phyloP scores from a whole-genome alignment of 73 alveolate genomes.

The Halteria grandinella region DNA sequence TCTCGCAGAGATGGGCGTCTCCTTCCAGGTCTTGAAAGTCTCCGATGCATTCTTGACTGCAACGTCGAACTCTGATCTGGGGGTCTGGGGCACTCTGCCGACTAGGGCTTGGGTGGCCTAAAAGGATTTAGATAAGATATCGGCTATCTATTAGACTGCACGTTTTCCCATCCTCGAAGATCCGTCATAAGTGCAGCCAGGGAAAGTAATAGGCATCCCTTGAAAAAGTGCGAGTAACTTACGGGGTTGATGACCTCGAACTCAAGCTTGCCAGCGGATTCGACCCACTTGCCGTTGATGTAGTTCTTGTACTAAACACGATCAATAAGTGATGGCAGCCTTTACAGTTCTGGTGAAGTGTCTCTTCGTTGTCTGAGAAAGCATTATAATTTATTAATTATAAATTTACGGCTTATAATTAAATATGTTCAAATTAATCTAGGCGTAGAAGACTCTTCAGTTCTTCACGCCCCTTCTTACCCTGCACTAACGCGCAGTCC shows the following conservation, averaged over 20 bases:
- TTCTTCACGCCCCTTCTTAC: no score
- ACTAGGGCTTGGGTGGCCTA: conserved; percentile 78
- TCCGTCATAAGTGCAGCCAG: no score
- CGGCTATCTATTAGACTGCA: no score
- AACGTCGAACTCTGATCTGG: conserved; percentile 77
- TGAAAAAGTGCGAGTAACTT: neutral
- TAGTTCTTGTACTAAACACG: conserved; percentile 60
- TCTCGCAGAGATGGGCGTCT: conserved; percentile 70
- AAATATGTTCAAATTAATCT: conserved; percentile 34
- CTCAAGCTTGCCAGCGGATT: conserved; percentile 62
- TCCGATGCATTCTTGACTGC: conserved; percentile 80
- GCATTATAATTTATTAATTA: conserved; percentile 8
- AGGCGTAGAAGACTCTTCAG: no score
- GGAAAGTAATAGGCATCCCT: no score
- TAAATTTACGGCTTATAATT: neutral
- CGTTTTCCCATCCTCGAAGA: no score
- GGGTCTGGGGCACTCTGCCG: conserved; percentile 75
- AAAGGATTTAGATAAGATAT: no score
- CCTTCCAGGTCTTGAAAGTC: conserved; percentile 88
- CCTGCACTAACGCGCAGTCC: no score
- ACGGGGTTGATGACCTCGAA: conserved; percentile 81
- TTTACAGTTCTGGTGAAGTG: conserved; percentile 37
- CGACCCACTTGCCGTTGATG: conserved; percentile 79
- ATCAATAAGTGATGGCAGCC: neutral
- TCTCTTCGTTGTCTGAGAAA: conserved; percentile 12